Evolutionary conservation across 768 basidiomycete genomes (phyloP).

Genomic region (Auriscalpium vulgare): DNA sequence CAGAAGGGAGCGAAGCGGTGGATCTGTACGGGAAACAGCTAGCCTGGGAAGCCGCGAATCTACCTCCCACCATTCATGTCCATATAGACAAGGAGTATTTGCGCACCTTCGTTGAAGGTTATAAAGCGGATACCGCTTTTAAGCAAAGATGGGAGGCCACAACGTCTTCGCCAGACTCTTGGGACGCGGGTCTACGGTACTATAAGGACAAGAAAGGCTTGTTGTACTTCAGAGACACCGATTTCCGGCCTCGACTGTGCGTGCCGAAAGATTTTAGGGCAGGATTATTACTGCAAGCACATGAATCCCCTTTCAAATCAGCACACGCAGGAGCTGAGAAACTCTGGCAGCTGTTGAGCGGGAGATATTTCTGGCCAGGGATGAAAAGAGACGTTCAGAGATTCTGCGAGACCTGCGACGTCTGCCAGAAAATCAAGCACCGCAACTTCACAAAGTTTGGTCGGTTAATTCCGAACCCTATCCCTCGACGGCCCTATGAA

Average conservation of each 20-base stretch:
- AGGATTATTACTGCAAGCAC: not conserved
- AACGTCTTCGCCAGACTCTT: too few relatives aligned
- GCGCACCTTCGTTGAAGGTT: not conserved
- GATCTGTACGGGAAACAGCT: not conserved
- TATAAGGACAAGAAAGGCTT: conserved; percentile 10
- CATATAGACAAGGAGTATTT: not conserved
- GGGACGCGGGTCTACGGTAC: not conserved
- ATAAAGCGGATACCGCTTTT: not conserved
- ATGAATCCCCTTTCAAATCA: conserved; percentile 3
- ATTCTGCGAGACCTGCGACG: conserved; percentile 6
- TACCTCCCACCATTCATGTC: not conserved
- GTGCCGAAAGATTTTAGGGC: conserved; percentile 1
- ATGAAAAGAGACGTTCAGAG: conserved; percentile 7
- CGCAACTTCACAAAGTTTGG: conserved; percentile 3
- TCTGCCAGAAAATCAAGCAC: conserved; percentile 11
- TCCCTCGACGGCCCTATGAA: conserved; percentile 10
- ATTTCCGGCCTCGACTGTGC: conserved; percentile 11
- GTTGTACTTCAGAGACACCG: conserved; percentile 11
- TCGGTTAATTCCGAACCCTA: conserved; percentile 1
- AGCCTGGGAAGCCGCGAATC: not conserved
- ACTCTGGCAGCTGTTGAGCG: not conserved
- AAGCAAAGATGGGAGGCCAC: not conserved
- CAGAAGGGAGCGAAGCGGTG: too few relatives aligned
- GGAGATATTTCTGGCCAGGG: not conserved
- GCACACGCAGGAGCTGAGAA: conserved; percentile 10